Base-by-base conservation (phyloP, 208 protist species). In the Crithidia acanthocephali region DNA sequence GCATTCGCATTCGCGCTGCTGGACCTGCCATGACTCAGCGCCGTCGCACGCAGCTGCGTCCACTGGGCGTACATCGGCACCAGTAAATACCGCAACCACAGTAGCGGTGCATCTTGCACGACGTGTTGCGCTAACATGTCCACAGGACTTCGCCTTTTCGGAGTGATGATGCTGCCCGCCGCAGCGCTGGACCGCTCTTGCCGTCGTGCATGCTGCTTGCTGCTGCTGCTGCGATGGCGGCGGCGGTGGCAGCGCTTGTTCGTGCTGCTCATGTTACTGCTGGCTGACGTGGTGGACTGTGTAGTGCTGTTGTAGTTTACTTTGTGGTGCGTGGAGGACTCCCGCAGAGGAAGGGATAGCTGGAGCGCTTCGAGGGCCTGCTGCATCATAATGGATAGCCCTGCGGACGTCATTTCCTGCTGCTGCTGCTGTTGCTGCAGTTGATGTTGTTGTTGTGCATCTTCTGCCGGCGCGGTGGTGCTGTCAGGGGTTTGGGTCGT, bases 61-160 rank as follows among this genome's bases (percentile, higher is more conserved):
- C 72, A 78, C 37, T 72, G 72, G 1, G 37, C 47, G 65, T 68
- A 78, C 72, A 78, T 72, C 20, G 72, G 72, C 18, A 78, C 72
- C 22, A 78, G 72, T 4, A 78, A 42, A 28, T 51, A 68, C 13
- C 59, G 64, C 48, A 78, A 65, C 72, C 72, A 78, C 48, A 72
- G 51, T 59, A 78, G 60, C 22, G 72, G 72, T 9, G 72, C 72
- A 25, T 78, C 72, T 20, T 72, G 50, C 32, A 78, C 48, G 8
- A 78, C 50, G 25, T 78, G 56, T 1, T 22, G 15, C 40, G 65
- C 72, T 48, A 78, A 63, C 42, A 40, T 13, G 5, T 40, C 47
- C 28, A 71, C 48, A 22, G 63, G 23, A 13, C 64, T 48, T 48
- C 18, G 44, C 13, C 9, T 42, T 42, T n/a, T n/a, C n/a, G n/a